These are phyloP conservation scores for Diaporthe citriasiana DNA, from an alignment of 2,329 filamentous ascomycete genomes.

Conservation along the genomic window DNA sequence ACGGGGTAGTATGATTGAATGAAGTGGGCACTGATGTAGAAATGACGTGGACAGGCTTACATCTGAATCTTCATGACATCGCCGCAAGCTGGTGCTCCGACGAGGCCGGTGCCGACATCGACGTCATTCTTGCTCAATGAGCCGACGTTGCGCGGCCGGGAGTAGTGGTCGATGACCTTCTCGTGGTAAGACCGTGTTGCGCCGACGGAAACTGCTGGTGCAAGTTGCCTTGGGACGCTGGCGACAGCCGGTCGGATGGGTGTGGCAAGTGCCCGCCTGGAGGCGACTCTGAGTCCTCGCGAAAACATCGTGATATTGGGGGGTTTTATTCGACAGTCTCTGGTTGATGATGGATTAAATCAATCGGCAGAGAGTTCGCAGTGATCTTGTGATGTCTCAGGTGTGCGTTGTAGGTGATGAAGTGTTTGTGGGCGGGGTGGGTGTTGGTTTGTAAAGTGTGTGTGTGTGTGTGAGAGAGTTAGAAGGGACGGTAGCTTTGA, in stretches of 20 bases:
- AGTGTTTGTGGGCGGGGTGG: slow-evolving; percentile 5
- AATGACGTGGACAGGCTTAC: slow-evolving; percentile 80
- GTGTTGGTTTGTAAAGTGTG: slow-evolving; percentile 2
- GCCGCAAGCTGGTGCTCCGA: slow-evolving; percentile 90
- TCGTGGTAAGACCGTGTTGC: slow-evolving; percentile 65
- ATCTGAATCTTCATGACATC: slow-evolving; percentile 97
- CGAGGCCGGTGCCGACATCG: slow-evolving; percentile 91
- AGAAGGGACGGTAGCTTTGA: slow-evolving; percentile 8
- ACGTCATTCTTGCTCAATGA: slow-evolving; percentile 78
- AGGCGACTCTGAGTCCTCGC: slow-evolving; percentile 59
- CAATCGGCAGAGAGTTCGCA: not conserved
- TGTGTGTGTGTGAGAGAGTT: not conserved
- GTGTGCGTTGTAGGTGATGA: slow-evolving; percentile 14
- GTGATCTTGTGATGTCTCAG: slow-evolving; percentile 6
- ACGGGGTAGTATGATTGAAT: slow-evolving; percentile 49
- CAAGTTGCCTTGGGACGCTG: slow-evolving; percentile 56
- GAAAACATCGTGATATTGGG: slow-evolving; percentile 59
- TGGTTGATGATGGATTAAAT: not conserved
- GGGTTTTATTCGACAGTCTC: not conserved
- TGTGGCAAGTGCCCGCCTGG: slow-evolving; percentile 59
- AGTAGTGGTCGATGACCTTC: slow-evolving; percentile 80
- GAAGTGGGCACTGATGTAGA: slow-evolving; percentile 49
- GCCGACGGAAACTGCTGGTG: slow-evolving; percentile 56
- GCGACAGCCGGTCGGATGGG: slow-evolving; percentile 56
- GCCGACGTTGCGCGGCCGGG: slow-evolving; percentile 68